phyloP scores from a whole-genome alignment of 2,329 filamentous ascomycete genomes.

The Dactylellina parvicollis region DNA sequence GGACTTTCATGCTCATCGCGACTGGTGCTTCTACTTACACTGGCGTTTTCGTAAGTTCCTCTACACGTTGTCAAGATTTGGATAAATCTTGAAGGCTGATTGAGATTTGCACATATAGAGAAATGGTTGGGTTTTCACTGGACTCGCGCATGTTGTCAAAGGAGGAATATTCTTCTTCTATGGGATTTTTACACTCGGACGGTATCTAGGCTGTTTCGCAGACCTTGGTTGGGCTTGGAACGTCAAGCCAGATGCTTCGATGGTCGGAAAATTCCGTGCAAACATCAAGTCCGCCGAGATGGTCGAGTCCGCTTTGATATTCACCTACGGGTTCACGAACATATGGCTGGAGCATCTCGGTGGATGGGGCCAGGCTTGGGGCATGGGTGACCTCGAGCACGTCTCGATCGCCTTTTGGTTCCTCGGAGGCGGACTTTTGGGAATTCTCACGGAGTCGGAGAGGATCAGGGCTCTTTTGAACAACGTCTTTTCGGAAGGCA shows the following conservation, averaged over 20 bases:
- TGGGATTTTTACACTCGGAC: conserved; percentile 83
- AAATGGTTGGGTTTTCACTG: conserved; percentile 76
- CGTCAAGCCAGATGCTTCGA: conserved; percentile 68
- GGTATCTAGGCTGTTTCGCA: conserved; percentile 89
- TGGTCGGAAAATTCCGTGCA: conserved; percentile 71
- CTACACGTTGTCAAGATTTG: background rate
- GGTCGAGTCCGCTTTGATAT: conserved; percentile 87
- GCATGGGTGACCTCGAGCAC: conserved; percentile 84
- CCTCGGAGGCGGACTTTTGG: conserved; percentile 87
- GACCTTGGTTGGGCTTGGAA: conserved; percentile 91
- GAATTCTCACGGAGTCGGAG: conserved; percentile 84
- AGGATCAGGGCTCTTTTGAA: conserved; percentile 75
- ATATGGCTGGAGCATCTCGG: conserved; percentile 91
- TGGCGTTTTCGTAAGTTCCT: conserved; percentile 80
- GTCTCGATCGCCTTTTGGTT: conserved; percentile 92
- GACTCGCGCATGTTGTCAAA: conserved; percentile 92
- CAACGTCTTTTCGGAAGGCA: conserved; percentile 61
- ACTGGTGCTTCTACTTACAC: conserved; percentile 80
- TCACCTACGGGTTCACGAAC: conserved; percentile 77
- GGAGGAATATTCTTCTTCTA: conserved; percentile 96
- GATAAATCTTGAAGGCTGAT: background rate
- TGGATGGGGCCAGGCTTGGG: conserved; percentile 76
- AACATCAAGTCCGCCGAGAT: conserved; percentile 82
- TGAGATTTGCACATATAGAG: conserved; percentile 66
- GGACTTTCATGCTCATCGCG: conserved; percentile 77